Base-by-base conservation (phyloP, 768 basidiomycete genomes). In the Lactifluus hygrophoroides region DNA sequence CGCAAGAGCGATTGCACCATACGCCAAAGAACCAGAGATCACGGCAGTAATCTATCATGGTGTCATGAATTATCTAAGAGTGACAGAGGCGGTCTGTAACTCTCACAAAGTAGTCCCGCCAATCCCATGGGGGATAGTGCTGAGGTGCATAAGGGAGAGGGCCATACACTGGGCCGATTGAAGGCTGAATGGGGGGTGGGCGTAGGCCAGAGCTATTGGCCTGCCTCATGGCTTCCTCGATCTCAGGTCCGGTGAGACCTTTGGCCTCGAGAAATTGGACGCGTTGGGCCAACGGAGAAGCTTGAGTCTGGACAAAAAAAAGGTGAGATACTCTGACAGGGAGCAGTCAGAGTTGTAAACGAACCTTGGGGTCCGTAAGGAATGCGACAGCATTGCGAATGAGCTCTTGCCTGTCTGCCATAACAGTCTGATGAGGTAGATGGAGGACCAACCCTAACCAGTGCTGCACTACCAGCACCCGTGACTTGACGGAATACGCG, bases 101-200 rank as follows among this genome's bases (percentile, higher is more conserved):
- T 75, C 90, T 67, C 68, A 94, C 94, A 70, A 98, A 99, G 71
- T 95, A 92, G 73, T 99, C 96, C 57, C 94, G 78, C 96, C 96
- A 99, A 70, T 98, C 95, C 81, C 90, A 84, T 58, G 75, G 76
- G 9, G 80, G 82, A 23, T 73, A 66, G 25, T 71, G 72, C 16
- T 76, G 76, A 61, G 79, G 71, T 28, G 69, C 67, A 66, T 73
- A 76, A 16, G 73, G 69, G 61, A 76, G 72, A 19, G 76, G 72
- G 2, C 70, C 74, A 70, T 84, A 87, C 1, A 70, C 66, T 48
- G 76, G 66, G 54, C 71, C 58, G 66, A 80, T 80, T 1, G 65
- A 50, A 21, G 65, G 57, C 51, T 67, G 66, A 10, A 58, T 13
- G 32, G 34, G 58, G 8, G 64, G 35, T 32, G 42, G 38, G 30